Evolutionary conservation across 495 filamentous ascomycete species (phyloP).

Genomic region (Penicillium cinerascens): DNA sequence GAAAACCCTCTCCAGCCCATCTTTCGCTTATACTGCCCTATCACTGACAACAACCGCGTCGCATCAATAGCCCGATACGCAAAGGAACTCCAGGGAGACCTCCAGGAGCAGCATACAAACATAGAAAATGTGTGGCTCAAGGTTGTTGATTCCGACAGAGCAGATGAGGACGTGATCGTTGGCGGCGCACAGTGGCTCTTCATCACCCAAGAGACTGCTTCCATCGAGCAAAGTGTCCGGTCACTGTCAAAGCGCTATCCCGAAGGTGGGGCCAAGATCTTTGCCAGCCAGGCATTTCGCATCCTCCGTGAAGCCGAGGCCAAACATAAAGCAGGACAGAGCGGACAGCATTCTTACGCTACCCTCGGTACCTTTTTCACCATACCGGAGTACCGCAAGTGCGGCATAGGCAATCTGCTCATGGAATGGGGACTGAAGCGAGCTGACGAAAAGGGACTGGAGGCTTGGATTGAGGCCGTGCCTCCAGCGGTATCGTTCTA

Average conservation of each 20-base stretch:
- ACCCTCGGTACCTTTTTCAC: conserved; percentile 9
- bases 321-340: not conserved
- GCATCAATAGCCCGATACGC: conserved; percentile 1
- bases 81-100: not conserved
- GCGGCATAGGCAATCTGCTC: conserved; percentile 1
- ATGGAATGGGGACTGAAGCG: conserved; percentile 6
- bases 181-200: conserved; percentile 8
- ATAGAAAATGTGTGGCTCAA: conserved; percentile 4
- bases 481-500: conserved; percentile 4
- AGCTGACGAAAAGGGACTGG: not conserved
- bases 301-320: conserved; percentile 1
- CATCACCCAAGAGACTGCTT: not conserved
- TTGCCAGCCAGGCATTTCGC: conserved; percentile 1
- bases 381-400: not conserved
- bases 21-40: conserved; percentile 6
- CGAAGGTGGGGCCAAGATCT: conserved; percentile 4
- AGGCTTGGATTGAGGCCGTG: conserved; percentile 9
- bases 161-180: not conserved
- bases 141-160: not conserved
- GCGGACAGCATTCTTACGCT: not conserved
- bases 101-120: not conserved
- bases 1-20: conserved; percentile 7
- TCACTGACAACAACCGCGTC: not conserved
- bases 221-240: not conserved
- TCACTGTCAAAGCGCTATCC: conserved; percentile 2